Evolutionary conservation across 208 protist genomes (phyloP).

Genomic region (Leishmania mexicana): DNA sequence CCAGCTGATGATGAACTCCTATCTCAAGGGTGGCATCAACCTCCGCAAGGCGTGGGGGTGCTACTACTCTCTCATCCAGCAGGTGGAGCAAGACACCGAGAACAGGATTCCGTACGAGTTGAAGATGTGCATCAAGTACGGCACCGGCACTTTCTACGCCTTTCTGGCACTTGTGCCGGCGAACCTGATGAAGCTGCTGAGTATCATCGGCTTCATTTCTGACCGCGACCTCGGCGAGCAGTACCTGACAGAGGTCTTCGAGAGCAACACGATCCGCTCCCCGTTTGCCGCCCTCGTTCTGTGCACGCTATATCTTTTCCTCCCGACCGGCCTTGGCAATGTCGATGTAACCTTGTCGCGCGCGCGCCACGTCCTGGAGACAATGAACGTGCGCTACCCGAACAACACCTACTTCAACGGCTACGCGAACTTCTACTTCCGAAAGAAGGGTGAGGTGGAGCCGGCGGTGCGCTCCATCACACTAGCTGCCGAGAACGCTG

Average conservation of each 20-base stretch:
- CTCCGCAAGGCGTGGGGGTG: constrained; percentile 89
- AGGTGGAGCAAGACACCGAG: constrained; percentile 73
- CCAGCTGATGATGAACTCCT: constrained; percentile 93
- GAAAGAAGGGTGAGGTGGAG: constrained; percentile 81
- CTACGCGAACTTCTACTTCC: constrained; percentile 92
- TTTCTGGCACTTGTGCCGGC: constrained; percentile 89
- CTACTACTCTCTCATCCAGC: constrained; percentile 72
- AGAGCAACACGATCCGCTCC: constrained; percentile 89
- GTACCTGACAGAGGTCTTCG: constrained; percentile 88
- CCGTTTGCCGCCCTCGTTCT: constrained; percentile 84
- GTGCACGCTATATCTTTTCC: constrained; percentile 91
- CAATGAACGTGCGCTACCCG: constrained; percentile 82
- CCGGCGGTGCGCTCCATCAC: constrained; percentile 78
- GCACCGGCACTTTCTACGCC: constrained; percentile 86
- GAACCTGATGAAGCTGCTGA: constrained; percentile 90
- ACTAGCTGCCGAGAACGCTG: constrained; percentile 73
- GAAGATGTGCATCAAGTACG: constrained; percentile 91
- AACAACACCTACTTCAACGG: constrained; percentile 92
- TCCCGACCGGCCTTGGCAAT: constrained; percentile 84
- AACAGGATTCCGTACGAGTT: constrained; percentile 80
- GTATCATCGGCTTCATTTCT: constrained; percentile 90
- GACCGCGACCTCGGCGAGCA: constrained; percentile 91
- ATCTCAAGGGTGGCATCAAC: constrained; percentile 90
- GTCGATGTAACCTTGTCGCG: constrained; percentile 75
- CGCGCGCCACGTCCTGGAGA: constrained; percentile 79